Conservation (phyloP, 139 green algal species). For the Tetraselmis striata region DNA sequence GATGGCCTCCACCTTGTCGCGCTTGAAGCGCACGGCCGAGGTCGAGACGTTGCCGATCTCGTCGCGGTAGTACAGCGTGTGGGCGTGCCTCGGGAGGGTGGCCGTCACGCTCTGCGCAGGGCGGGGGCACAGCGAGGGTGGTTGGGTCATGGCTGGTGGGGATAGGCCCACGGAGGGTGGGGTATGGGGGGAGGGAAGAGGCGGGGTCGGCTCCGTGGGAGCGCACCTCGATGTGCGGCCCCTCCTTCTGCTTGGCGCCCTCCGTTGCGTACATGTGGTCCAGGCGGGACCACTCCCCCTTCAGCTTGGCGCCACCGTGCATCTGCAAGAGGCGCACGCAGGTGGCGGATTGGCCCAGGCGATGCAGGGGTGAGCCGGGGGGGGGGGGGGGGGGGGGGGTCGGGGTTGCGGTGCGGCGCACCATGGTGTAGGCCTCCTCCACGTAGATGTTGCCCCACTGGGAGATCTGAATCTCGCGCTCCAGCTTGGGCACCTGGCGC, state of each 20-base stretch:
- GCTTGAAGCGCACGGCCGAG: constrained; percentile 27
- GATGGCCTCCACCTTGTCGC: constrained; percentile 28
- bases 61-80: constrained; percentile 76
- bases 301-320: constrained; percentile 18
- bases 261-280: constrained; percentile 25
- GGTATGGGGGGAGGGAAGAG: too few relatives aligned
- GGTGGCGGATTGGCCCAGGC: too few relatives aligned
- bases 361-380: too few relatives aligned
- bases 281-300: constrained; percentile 56
- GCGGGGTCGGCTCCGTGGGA: too few relatives aligned
- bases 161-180: too few relatives aligned
- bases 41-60: constrained; percentile 87
- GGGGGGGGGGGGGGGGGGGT: too few relatives aligned
- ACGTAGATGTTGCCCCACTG: constrained; percentile 89
- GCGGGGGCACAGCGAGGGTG: neutral
- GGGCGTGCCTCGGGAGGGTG: constrained; percentile 44
- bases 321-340: too few relatives aligned
- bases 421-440: constrained; percentile 77
- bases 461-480: constrained; percentile 82
- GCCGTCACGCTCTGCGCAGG: constrained; percentile 41
- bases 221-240: neutral
- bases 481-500: constrained; percentile 33
- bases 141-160: too few relatives aligned
- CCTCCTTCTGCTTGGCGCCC: neutral
- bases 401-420: too few relatives aligned